Conservation (phyloP, 1,139 yeast species). For the Pichia sp. region DNA sequence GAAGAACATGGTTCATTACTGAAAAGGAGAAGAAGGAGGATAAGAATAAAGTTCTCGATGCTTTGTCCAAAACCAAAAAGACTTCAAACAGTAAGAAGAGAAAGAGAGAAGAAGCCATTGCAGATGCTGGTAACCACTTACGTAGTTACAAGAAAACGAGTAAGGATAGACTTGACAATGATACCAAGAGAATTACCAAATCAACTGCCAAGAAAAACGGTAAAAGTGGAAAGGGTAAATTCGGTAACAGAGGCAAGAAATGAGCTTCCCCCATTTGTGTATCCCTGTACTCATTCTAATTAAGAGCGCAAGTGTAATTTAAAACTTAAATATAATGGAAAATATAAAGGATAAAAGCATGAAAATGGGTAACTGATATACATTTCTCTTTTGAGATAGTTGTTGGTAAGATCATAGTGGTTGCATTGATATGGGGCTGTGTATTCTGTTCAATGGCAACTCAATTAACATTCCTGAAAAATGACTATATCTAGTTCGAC, state of each 20-base stretch:
- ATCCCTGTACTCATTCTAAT: too few relatives aligned
- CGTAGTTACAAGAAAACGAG: constrained; percentile 69
- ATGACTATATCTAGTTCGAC: constrained; percentile 59
- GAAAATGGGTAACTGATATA: too few relatives aligned
- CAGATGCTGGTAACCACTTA: constrained; percentile 28
- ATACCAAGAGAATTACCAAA: constrained; percentile 12
- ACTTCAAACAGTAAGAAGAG: constrained; percentile 53
- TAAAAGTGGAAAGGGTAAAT: constrained; percentile 7
- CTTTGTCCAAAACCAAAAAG: constrained; percentile 27
- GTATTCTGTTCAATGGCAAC: too few relatives aligned
- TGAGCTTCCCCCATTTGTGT: too few relatives aligned
- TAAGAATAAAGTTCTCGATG: constrained; percentile 37
- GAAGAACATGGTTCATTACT: constrained; percentile 92
- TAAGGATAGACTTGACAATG: constrained; percentile 47
- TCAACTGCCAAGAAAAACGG: constrained; percentile 9
- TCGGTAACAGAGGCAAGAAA: neutral
- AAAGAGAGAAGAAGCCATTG: constrained; percentile 49
- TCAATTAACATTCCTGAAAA: constrained; percentile 30
- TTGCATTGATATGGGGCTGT: too few relatives aligned
- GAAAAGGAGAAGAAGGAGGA: constrained; percentile 62
- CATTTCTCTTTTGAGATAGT: too few relatives aligned
- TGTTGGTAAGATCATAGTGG: too few relatives aligned
- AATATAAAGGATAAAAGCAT: too few relatives aligned
- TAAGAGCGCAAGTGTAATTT: too few relatives aligned
- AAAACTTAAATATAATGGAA: too few relatives aligned